Evolutionary conservation across 805 yeast genomes (phyloP).

Genomic region (Isabelozyma rhagii): DNA sequence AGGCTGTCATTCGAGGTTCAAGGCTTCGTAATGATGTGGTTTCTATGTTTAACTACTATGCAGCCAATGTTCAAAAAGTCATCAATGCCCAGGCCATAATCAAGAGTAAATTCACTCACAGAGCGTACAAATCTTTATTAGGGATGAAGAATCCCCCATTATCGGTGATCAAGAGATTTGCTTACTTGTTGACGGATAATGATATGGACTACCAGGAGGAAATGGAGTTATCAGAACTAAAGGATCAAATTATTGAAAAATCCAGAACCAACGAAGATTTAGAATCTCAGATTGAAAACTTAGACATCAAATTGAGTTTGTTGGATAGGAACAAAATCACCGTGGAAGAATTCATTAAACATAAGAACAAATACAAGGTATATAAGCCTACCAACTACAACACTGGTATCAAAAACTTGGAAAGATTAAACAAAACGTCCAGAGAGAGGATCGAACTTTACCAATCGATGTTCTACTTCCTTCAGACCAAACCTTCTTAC

Average conservation of each 20-base stretch:
- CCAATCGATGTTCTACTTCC: slow-evolving; percentile 73
- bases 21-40: slow-evolving; percentile 33
- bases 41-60: slow-evolving; percentile 46
- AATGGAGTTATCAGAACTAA: slow-evolving; percentile 58
- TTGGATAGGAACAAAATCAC: slow-evolving; percentile 77
- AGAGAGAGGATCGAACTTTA: slow-evolving; percentile 60
- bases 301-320: slow-evolving; percentile 74
- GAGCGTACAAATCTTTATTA: slow-evolving; percentile 71
- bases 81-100: slow-evolving; percentile 72
- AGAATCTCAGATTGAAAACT: slow-evolving; percentile 70
- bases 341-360: slow-evolving; percentile 62
- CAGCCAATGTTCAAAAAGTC: slow-evolving; percentile 52
- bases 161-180: slow-evolving; percentile 71
- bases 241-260: slow-evolving; percentile 66
- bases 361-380: slow-evolving; percentile 31
- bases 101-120: slow-evolving; percentile 62
- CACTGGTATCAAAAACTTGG: slow-evolving; percentile 18
- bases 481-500: slow-evolving; percentile 82
- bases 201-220: slow-evolving; percentile 77
- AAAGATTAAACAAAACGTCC: slow-evolving; percentile 36
- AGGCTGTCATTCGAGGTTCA: slow-evolving; percentile 52
- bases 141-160: slow-evolving; percentile 74
- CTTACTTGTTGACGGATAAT: slow-evolving; percentile 67
- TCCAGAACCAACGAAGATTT: slow-evolving; percentile 68
- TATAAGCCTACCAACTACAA: slow-evolving; percentile 13